Evolutionary conservation across 805 yeast species (phyloP).

Genomic region (Saccharomycopsis synnaedendra): DNA sequence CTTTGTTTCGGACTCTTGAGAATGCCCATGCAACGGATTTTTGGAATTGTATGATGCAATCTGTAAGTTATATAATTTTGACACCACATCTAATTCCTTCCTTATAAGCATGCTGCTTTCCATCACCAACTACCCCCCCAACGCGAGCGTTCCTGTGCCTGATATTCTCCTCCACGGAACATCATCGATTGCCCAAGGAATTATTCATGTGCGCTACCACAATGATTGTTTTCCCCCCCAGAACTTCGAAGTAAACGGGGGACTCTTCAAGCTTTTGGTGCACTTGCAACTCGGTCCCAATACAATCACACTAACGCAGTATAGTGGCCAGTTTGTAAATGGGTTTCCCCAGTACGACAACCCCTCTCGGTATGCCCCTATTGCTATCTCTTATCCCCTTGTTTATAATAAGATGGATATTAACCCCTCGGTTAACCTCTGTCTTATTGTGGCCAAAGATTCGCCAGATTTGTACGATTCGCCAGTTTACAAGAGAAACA

Average conservation of each 20-base stretch:
- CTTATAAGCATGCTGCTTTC: conserved; percentile 1
- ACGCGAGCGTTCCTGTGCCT: conserved; percentile 33
- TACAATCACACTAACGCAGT: conserved; percentile 37
- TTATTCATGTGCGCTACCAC: conserved; percentile 32
- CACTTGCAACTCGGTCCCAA: conserved; percentile 67
- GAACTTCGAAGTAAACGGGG: conserved; percentile 54
- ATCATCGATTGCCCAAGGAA: conserved; percentile 24
- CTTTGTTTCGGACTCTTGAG: no score
- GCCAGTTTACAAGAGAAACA: conserved; percentile 34
- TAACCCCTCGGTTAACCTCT: conserved; percentile 73
- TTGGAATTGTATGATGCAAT: no score
- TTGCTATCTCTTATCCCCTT: conserved; percentile 23
- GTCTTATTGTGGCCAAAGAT: conserved; percentile 66
- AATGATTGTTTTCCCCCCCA: conserved; percentile 51
- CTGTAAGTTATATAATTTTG: no score
- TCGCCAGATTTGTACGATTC: conserved; percentile 63
- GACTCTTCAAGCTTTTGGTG: conserved; percentile 64
- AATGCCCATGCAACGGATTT: no score
- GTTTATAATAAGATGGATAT: conserved; percentile 44
- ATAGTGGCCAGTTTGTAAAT: conserved; percentile 25
- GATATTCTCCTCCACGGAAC: conserved; percentile 39
- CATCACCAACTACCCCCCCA: conserved; percentile 9
- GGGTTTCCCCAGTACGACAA: conserved; percentile 21
- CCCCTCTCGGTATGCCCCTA: conserved; percentile 6
- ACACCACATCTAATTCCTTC: no score